Evolutionary conservation across 2,329 filamentous ascomycete genomes (phyloP).

Genomic region (Elsinoe australis): DNA sequence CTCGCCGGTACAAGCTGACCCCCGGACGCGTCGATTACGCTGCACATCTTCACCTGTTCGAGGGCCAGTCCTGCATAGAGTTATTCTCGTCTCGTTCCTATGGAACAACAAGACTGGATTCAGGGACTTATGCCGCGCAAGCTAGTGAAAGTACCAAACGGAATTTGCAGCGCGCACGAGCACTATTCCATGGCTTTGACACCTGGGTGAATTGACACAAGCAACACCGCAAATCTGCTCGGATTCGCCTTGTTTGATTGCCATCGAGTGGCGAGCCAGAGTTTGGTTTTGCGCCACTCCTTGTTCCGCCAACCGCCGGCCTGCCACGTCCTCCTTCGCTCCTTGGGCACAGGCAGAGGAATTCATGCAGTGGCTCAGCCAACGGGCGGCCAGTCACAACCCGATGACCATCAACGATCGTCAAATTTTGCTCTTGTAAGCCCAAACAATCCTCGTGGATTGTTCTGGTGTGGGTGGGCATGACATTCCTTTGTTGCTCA

Average conservation of each 20-base stretch:
- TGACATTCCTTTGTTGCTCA: constrained; percentile 11
- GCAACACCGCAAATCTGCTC: constrained; percentile 15
- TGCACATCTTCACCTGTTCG: constrained; percentile 3
- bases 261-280: constrained; percentile 5
- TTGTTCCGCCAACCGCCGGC: constrained; percentile 11
- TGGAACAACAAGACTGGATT: constrained; percentile 11
- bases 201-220: constrained; percentile 12
- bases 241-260: constrained; percentile 8
- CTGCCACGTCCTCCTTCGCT: constrained; percentile 6
- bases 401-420: constrained; percentile 5
- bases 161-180: neutral
- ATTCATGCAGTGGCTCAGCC: constrained; percentile 9
- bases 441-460: constrained; percentile 7
- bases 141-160: constrained; percentile 7
- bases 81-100: constrained; percentile 11
- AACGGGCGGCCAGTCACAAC: constrained; percentile 2
- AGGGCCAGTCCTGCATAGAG: neutral
- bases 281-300: constrained; percentile 10
- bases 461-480: neutral
- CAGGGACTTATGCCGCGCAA: constrained; percentile 14
- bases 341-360: neutral
- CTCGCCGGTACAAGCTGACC: constrained; percentile 3
- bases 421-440: constrained; percentile 8
- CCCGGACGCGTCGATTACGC: neutral
- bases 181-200: constrained; percentile 4